Conservation (phyloP, 495 filamentous ascomycete genomes). For the Aspergillus ellipticus region DNA sequence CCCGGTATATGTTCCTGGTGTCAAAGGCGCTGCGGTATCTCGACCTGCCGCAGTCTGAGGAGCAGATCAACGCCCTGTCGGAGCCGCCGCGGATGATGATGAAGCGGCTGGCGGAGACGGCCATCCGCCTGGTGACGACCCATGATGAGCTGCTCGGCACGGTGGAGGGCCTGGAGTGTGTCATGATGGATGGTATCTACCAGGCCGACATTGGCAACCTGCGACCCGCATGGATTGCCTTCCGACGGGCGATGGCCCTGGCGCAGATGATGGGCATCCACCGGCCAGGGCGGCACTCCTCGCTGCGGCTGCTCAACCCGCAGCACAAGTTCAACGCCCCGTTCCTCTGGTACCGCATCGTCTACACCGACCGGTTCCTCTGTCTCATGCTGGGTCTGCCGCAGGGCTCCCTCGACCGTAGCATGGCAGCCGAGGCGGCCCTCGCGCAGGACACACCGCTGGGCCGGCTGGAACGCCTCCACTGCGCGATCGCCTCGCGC, state of each 20-base stretch:
- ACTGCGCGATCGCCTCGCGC: not conserved
- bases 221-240: not conserved
- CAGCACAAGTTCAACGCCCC: not conserved
- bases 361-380: not conserved
- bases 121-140: not conserved
- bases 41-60: not conserved
- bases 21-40: not conserved
- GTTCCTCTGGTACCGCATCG: not conserved
- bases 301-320: not conserved
- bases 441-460: not conserved
- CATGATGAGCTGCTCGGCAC: not conserved
- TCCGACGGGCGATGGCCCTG: not conserved
- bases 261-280: not conserved
- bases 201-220: not conserved
- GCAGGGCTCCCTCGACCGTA: not conserved
- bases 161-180: not conserved
- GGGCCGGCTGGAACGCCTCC: not conserved
- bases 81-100: not conserved
- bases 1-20: not conserved
- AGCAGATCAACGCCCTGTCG: not conserved
- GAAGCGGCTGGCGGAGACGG: conserved; percentile 2
- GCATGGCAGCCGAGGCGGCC: not conserved
- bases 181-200: not conserved
- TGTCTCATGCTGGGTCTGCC: not conserved
- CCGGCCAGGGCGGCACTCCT: too few relatives aligned